Evolutionary conservation across 768 basidiomycete species (phyloP), one percentile per base, ranked within the genome.

Genomic region (Ramaria rubella): DNA sequence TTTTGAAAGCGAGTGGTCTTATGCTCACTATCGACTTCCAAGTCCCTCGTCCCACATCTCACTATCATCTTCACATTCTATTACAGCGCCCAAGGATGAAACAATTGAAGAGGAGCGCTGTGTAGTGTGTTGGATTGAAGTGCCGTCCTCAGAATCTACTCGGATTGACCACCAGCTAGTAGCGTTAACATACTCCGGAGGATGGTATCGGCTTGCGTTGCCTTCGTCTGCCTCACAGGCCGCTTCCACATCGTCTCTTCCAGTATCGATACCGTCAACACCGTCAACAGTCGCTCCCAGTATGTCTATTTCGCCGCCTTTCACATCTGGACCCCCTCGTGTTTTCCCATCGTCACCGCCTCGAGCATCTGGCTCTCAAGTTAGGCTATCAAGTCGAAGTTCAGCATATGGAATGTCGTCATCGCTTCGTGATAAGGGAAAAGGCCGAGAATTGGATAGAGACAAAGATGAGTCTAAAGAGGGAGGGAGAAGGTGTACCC

Each of bases 1-100:
- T 68, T 94, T 96, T 66, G 84, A 85, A 64, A 94, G 91, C n/a
- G 87, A 94, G 68, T 95, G 93, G 94, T 94, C 93, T 0, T 94
- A 95, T 65, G 90, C 93, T 14, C 87, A 90, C 62, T 96, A 90
- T 68, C 81, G 90, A 42, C 88, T 96, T 65, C 93, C 93, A 2
- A 74, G 86, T 2, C 89, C 91, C 62, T 85, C 86, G 1, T 76
- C 91, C 7, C 90, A 94, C 60, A 86, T 92, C 46, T 85, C 88
- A 11, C 71, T 93, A 31, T 82, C 86, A 12, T 58, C 52, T 19
- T 80, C 87, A 2, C 78, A 82, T n/a, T 77, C 83, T 1, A 67
- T 79, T 11, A 69, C 73, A 58, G 75, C 84, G 2, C 74, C 83
- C 5, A 50, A 46, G n/a, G 56, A 53, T 46, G 58, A 51, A 30